Conservation (phyloP, 169 alveolate species). For the Neospora caninum region DNA sequence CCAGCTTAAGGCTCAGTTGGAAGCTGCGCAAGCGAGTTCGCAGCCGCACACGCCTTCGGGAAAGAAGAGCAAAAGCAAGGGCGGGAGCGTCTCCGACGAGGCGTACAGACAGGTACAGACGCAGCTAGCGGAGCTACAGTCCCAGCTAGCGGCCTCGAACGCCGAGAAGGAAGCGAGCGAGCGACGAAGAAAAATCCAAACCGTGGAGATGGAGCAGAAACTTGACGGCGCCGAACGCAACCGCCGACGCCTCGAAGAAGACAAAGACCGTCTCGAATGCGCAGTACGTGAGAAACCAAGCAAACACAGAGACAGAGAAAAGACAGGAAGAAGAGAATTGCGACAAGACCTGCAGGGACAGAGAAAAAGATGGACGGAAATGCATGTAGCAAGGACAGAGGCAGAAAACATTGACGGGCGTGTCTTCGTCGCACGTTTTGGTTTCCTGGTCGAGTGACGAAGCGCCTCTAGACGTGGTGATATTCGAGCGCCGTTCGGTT, state of each 20-base stretch:
- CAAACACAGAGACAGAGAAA: not conserved
- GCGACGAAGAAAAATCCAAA: not conserved
- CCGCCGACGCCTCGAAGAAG: not conserved
- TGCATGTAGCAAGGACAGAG: too few species aligned
- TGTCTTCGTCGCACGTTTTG: too few species aligned
- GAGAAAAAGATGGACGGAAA: too few species aligned
- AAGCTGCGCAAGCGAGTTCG: not conserved
- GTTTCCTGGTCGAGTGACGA: too few species aligned
- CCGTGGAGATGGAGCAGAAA: not conserved
- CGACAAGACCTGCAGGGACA: too few species aligned
- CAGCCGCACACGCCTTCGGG: not conserved
- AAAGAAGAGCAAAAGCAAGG: not conserved
- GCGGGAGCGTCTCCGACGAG: not conserved
- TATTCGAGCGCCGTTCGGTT: too few species aligned
- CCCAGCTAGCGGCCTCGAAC: not conserved
- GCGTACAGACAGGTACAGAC: not conserved
- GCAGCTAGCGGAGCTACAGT: not conserved
- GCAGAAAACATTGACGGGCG: too few species aligned
- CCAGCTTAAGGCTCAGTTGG: not conserved
- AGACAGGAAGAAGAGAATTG: not conserved
- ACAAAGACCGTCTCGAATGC: not conserved
- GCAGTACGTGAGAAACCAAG: not conserved
- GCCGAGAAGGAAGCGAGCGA: not conserved
- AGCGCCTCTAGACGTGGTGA: too few species aligned
- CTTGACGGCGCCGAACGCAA: not conserved